These are phyloP conservation scores for Fagopyrum homotropicum DNA, from an alignment of 148 eudicot species.

Conservation along the genomic window DNA sequence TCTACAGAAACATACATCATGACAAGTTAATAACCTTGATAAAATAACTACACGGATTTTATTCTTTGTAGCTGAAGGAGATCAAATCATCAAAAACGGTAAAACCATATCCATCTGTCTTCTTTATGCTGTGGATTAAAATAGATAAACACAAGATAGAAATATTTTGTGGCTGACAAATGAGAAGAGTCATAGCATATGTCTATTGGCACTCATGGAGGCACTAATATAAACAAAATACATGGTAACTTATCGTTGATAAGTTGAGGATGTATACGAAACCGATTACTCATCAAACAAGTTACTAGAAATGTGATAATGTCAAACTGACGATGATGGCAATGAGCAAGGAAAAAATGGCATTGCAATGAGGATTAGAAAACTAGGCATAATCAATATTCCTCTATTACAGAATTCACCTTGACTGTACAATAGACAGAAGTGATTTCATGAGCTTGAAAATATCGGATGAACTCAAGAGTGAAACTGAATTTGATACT, in stretches of 20 bases:
- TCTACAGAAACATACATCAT: conserved; percentile 27
- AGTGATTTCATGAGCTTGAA: conserved; percentile 76
- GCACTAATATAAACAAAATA: background rate
- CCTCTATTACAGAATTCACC: conserved; percentile 32
- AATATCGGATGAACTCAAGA: conserved; percentile 58
- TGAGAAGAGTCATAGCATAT: background rate
- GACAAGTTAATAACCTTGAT: background rate
- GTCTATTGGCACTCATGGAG: background rate
- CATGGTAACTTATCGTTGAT: background rate
- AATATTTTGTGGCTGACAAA: background rate
- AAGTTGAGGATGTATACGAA: background rate
- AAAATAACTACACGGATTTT: background rate
- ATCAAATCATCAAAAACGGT: background rate
- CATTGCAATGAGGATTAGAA: background rate
- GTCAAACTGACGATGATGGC: background rate
- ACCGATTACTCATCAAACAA: background rate
- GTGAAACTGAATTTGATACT: conserved; percentile 62
- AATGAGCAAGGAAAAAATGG: background rate
- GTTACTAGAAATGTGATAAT: background rate
- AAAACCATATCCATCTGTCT: background rate
- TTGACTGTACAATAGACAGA: conserved; percentile 56
- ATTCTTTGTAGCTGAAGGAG: background rate
- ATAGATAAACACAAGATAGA: background rate
- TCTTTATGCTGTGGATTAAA: background rate
- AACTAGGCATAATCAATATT: background rate